These are phyloP conservation scores for Aureobasidium sp. DNA, from an alignment of 2,329 filamentous ascomycete genomes.

Conservation along the genomic window DNA sequence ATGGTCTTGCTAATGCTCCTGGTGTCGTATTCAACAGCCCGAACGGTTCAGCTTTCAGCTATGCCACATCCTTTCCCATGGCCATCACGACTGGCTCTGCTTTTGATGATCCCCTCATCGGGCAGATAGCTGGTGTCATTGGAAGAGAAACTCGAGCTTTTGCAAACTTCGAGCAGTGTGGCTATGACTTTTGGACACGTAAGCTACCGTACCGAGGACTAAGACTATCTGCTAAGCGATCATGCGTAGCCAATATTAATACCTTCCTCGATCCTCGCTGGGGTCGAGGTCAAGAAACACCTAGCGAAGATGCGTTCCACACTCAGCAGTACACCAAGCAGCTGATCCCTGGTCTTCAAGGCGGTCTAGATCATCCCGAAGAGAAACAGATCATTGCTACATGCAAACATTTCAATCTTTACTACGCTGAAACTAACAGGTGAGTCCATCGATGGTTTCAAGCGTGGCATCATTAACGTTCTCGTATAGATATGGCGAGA, in stretches of 20 bases:
- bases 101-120: conserved; percentile 55
- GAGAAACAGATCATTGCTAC: conserved; percentile 35
- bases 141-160: conserved; percentile 57
- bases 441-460: neutral
- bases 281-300: conserved; percentile 16
- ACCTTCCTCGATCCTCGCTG: conserved; percentile 48
- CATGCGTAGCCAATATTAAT: conserved; percentile 47
- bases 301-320: conserved; percentile 23
- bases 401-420: conserved; percentile 34
- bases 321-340: conserved; percentile 25
- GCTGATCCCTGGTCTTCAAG: conserved; percentile 27
- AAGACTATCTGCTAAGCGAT: neutral
- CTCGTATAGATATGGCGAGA: conserved; percentile 10
- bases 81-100: conserved; percentile 54
- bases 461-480: neutral
- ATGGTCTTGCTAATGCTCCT: conserved; percentile 42
- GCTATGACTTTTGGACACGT: conserved; percentile 52
- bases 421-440: conserved; percentile 5
- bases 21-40: conserved; percentile 47
- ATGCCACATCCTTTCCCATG: conserved; percentile 57
- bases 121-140: conserved; percentile 47
- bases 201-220: neutral
- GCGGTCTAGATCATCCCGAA: conserved; percentile 21
- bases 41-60: conserved; percentile 37
- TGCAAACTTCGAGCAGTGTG: conserved; percentile 48